Evolutionary conservation across 2,329 filamentous ascomycete genomes (phyloP), one percentile per base, ranked within the genome.

Genomic region (Sordariomycetes sp.): DNA sequence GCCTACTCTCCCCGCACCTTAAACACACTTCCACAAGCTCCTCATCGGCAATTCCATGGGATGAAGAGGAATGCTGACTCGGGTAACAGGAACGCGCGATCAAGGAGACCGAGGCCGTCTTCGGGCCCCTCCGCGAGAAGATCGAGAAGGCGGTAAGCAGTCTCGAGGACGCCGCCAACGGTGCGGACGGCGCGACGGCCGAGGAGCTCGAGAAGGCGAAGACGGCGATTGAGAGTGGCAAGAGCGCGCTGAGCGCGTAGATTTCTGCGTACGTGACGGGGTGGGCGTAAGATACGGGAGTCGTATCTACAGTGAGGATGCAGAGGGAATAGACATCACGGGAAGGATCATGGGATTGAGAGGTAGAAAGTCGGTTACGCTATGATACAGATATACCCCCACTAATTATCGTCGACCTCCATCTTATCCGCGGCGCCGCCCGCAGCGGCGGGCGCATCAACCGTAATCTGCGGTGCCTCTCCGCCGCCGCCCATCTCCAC

Each of bases 101-200:
- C n/a, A 84, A 90, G 62, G 89, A 99, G 73, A 97, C 94, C 10
- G 87, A 87, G 68, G 87, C 84, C 58, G 82, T 97, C 32, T 87
- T 97, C 64, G 85, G 78, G 2, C 82, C 82, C 1, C 72, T 97
- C 62, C 80, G 80, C 64, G 69, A 81, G 65, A 86, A 89, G 65
- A 90, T 96, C 63, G 72, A 71, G 52, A 82, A 86, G 58, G 86
- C 90, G 1, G 74, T 91, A 48, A 75, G 79, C 58, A 89, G 85
- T 66, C 76, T 96, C 54, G 84, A 95, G 72, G 80, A 86, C 62
- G 78, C 89, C 69, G 75, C 96, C 64, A 88, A 90, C 63, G 74
- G 80, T n/a, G 71, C 72, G 32, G 81, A 76, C 63, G 73, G 72
- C 57, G 74, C 70, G 13, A 73, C 67, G 0, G 65, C 72, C 25